Conservation (phyloP, 129 eudicot species). For the Mikania micrantha region DNA sequence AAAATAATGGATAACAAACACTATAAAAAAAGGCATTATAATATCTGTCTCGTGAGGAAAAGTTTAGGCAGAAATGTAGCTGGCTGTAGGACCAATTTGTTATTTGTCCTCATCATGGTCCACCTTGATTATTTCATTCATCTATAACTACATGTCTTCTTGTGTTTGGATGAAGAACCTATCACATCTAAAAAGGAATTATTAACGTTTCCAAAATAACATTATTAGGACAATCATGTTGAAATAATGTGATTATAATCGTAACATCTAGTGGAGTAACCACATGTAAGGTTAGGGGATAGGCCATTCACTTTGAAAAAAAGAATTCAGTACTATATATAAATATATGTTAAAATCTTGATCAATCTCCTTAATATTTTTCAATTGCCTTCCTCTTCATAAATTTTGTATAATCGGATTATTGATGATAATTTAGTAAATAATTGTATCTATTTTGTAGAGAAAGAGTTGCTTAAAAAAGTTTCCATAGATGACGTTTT, state of each 20-base stretch:
- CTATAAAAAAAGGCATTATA: neutral
- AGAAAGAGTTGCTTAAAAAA: no score
- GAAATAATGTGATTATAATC: neutral
- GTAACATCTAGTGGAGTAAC: no score
- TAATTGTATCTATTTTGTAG: no score
- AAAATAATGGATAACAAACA: neutral
- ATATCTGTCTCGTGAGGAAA: neutral
- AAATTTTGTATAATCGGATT: no score
- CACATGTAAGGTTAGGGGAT: no score
- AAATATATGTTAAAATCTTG: no score
- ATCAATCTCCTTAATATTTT: no score
- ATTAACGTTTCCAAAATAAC: neutral
- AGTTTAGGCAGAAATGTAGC: slow-evolving; percentile 12
- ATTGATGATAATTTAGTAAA: no score
- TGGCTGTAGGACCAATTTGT: slow-evolving; percentile 18
- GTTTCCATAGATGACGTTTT: no score
- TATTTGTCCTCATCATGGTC: slow-evolving; percentile 19
- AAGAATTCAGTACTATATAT: no score
- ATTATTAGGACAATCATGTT: neutral
- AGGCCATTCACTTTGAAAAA: no score
- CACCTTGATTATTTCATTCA: neutral
- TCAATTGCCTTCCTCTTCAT: no score
- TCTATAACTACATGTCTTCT: neutral
- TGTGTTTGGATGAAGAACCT: slow-evolving; percentile 13
- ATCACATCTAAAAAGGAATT: neutral